Percentiles rank a stretch among this genome's conserved stretches.
phyloP scores from a whole-genome alignment of 352 stramenopile genomes.

The Pythium periplocum region DNA sequence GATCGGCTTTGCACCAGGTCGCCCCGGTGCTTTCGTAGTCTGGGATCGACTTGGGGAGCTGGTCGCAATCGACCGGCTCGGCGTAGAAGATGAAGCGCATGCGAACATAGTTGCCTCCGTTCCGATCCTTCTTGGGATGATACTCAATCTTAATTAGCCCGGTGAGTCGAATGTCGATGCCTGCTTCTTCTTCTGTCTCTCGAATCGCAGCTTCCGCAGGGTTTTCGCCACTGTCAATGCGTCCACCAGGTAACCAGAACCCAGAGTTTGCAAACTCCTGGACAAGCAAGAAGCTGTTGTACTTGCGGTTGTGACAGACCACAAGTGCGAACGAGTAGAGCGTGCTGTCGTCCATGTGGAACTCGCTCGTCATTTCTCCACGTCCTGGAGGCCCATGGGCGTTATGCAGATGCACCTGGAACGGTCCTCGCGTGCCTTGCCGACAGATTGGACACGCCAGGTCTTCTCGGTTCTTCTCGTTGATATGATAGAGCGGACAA shows the following conservation, averaged over 20 bases:
- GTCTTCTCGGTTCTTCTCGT: slow-evolving; percentile 71
- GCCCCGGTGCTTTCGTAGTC: slow-evolving; percentile 82
- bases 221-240: slow-evolving; percentile 77
- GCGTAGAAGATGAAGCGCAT: slow-evolving; percentile 87
- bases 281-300: slow-evolving; percentile 79
- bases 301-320: slow-evolving; percentile 79
- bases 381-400: slow-evolving; percentile 70
- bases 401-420: slow-evolving; percentile 86
- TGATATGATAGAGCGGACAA: slow-evolving; percentile 83
- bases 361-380: slow-evolving; percentile 80
- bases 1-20: slow-evolving; percentile 69
- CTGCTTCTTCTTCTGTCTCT: slow-evolving; percentile 84
- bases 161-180: slow-evolving; percentile 75
- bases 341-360: slow-evolving; percentile 60
- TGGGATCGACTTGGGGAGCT: slow-evolving; percentile 82
- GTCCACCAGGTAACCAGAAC: slow-evolving; percentile 76
- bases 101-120: slow-evolving; percentile 64
- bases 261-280: slow-evolving; percentile 85
- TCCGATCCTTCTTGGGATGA: slow-evolving; percentile 74
- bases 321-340: slow-evolving; percentile 84
- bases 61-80: slow-evolving; percentile 68
- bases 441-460: slow-evolving; percentile 73
- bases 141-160: slow-evolving; percentile 83
- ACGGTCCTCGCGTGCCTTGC: slow-evolving; percentile 53
- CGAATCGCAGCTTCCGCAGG: slow-evolving; percentile 68